phyloP scores from a whole-genome alignment of 1,139 yeast genomes.

The Saccharomyces hybrid region DNA sequence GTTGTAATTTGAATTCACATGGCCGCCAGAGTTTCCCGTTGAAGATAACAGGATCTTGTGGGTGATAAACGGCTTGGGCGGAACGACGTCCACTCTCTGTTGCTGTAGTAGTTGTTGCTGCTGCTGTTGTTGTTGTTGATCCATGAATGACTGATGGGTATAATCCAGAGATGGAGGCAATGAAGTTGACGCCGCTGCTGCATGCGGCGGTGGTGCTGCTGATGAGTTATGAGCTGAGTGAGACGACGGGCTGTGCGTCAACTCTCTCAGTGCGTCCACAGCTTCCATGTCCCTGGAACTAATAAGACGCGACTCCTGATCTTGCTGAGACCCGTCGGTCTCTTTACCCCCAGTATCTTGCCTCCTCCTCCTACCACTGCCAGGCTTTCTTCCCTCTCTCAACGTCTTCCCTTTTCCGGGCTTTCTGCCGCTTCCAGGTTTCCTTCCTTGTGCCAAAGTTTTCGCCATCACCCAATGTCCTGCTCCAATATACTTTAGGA shows the following conservation, averaged over 20 bases:
- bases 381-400: conserved; percentile 37
- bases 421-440: conserved; percentile 36
- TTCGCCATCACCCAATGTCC: conserved; percentile 30
- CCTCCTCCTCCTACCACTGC: conserved; percentile 35
- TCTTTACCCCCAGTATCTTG: conserved; percentile 1
- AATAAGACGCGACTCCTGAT: conserved; percentile 1
- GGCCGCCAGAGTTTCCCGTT: conserved; percentile 4
- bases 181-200: conserved; percentile 3
- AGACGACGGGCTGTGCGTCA: conserved; percentile 12
- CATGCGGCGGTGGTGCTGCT: neutral
- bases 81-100: neutral
- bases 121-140: conserved; percentile 3
- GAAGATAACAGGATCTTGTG: conserved; percentile 4
- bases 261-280: conserved; percentile 14
- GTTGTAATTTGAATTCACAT: neutral
- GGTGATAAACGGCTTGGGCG: neutral
- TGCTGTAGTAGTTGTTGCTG: conserved; percentile 4
- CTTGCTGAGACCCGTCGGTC: conserved; percentile 1
- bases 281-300: conserved; percentile 15
- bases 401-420: conserved; percentile 37
- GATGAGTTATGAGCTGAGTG: neutral
- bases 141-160: neutral
- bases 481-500: neutral
- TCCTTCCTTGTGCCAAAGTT: conserved; percentile 36
- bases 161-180: neutral